A percentile compares a stretch with the other conserved stretches of the same genome.
These are phyloP conservation scores for Aspergillus costaricaensis DNA, from an alignment of 2,329 filamentous ascomycete species.

Conservation along the genomic window DNA sequence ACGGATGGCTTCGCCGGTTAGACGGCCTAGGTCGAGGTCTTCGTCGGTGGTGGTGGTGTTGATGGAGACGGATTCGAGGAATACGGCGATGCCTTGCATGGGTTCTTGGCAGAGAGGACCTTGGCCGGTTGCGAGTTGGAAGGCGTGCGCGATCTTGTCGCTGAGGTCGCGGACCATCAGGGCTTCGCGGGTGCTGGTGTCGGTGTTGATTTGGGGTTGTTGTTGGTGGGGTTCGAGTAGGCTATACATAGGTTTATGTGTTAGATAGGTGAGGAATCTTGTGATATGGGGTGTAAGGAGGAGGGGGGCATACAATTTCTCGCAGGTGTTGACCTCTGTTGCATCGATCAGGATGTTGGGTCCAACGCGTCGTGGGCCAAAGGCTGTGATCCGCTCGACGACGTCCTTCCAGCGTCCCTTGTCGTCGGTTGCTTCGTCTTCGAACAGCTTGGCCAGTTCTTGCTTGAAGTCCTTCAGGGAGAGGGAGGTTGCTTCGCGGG, in stretches of 20 bases:
- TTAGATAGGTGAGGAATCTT: not conserved
- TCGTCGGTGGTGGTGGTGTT: slow-evolving; percentile 56
- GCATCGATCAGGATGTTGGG: slow-evolving; percentile 88
- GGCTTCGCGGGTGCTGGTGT: slow-evolving; percentile 28
- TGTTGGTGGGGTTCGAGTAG: slow-evolving; percentile 42
- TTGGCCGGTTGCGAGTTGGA: slow-evolving; percentile 86
- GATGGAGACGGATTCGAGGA: slow-evolving; percentile 77
- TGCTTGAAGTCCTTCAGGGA: slow-evolving; percentile 75
- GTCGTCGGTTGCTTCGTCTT: slow-evolving; percentile 69
- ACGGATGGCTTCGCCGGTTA: slow-evolving; percentile 93
- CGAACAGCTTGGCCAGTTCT: slow-evolving; percentile 66
- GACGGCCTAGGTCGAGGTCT: slow-evolving; percentile 65
- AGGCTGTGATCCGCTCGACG: slow-evolving; percentile 81
- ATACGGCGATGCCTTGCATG: slow-evolving; percentile 87
- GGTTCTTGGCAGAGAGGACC: slow-evolving; percentile 92
- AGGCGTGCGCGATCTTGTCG: slow-evolving; percentile 90
- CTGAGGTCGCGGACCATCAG: slow-evolving; percentile 66
- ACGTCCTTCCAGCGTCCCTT: slow-evolving; percentile 75
- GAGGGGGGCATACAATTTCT: slow-evolving; percentile 63
- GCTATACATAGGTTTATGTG: slow-evolving; percentile 26
- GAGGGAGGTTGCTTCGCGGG: slow-evolving; percentile 63
- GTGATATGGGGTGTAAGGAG: not conserved
- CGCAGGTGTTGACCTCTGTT: slow-evolving; percentile 70
- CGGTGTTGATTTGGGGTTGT: slow-evolving; percentile 27
- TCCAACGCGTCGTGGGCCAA: slow-evolving; percentile 80